A percentile compares a stretch with the other conserved stretches of the same genome.
phyloP scores from a whole-genome alignment of 164 flowering plant species.

The Magnolia sinica region DNA sequence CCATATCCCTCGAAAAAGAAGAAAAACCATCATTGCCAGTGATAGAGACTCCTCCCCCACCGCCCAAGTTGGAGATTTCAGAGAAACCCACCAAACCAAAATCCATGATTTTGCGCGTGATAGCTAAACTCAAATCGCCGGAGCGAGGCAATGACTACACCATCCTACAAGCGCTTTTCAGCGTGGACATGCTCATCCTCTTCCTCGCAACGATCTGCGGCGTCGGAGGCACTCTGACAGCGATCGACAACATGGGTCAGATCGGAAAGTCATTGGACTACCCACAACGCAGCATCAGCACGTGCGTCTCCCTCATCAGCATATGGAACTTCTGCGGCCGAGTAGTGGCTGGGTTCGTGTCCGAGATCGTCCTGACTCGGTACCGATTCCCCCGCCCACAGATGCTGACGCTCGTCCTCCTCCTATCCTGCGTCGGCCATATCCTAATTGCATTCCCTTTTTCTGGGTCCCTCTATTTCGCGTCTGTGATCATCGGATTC shows the following conservation, averaged over 20 bases:
- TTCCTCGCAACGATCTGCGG: slow-evolving; percentile 50
- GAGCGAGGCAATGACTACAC: slow-evolving; percentile 58
- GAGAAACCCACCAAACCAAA: background rate
- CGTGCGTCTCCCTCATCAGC: slow-evolving; percentile 59
- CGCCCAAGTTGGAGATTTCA: background rate
- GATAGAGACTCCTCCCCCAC: background rate
- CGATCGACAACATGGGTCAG: slow-evolving; percentile 63
- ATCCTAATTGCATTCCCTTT: slow-evolving; percentile 47
- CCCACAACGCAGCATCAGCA: slow-evolving; percentile 31
- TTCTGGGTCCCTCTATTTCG: slow-evolving; percentile 40
- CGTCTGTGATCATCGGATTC: slow-evolving; percentile 52
- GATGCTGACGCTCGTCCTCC: slow-evolving; percentile 37
- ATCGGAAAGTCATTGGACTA: slow-evolving; percentile 49
- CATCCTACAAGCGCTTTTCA: slow-evolving; percentile 54
- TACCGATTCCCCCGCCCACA: slow-evolving; percentile 53
- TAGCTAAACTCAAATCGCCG: slow-evolving; percentile 33
- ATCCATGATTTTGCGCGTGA: slow-evolving; percentile 19
- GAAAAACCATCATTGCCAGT: background rate
- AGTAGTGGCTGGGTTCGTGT: slow-evolving; percentile 42
- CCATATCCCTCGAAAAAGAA: background rate
- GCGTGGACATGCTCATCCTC: slow-evolving; percentile 52
- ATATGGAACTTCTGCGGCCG: slow-evolving; percentile 60
- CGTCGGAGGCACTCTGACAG: slow-evolving; percentile 53
- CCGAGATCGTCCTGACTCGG: slow-evolving; percentile 38
- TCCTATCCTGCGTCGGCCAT: slow-evolving; percentile 46